Percentiles rank a stretch among this genome's conserved stretches.
Evolutionary conservation across 768 basidiomycete species (phyloP).

Genomic region (Amanita exitialis): DNA sequence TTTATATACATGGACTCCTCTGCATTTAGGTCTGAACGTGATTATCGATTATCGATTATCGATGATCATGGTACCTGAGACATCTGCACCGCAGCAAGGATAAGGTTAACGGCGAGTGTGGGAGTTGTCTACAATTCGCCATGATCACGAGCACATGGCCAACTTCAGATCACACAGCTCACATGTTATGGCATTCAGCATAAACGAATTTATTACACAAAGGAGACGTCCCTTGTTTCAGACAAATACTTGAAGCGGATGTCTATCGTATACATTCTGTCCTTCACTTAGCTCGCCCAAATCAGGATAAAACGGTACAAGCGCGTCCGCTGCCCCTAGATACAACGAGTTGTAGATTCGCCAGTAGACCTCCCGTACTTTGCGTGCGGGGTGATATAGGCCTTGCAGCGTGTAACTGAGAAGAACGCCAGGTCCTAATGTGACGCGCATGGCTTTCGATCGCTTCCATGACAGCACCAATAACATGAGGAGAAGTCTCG

Average conservation of each 20-base stretch:
- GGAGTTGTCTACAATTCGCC: too few relatives aligned
- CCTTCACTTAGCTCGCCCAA: conserved; percentile 86
- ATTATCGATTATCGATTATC: too few relatives aligned
- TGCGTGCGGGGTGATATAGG: conserved; percentile 93
- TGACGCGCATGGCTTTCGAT: conserved; percentile 96
- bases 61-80: too few relatives aligned
- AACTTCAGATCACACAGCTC: too few relatives aligned
- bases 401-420: conserved; percentile 92
- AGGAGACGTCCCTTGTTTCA: conserved; percentile 15
- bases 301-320: conserved; percentile 95
- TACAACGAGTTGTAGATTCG: conserved; percentile 92
- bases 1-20: too few relatives aligned
- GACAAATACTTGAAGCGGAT: conserved; percentile 78
- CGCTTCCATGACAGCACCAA: conserved; percentile 96
- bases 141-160: too few relatives aligned
- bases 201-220: background rate
- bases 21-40: too few relatives aligned
- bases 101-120: too few relatives aligned
- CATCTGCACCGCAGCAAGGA: too few relatives aligned
- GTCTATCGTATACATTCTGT: conserved; percentile 80
- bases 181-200: too few relatives aligned
- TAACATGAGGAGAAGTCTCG: conserved; percentile 96
- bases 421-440: conserved; percentile 87
- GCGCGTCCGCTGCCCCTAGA: conserved; percentile 79
- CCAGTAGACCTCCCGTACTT: conserved; percentile 98